These are phyloP conservation scores for Rhizopus arrhizus DNA, from an alignment of 371 early-diverging fungal genomes.

Conservation along the genomic window DNA sequence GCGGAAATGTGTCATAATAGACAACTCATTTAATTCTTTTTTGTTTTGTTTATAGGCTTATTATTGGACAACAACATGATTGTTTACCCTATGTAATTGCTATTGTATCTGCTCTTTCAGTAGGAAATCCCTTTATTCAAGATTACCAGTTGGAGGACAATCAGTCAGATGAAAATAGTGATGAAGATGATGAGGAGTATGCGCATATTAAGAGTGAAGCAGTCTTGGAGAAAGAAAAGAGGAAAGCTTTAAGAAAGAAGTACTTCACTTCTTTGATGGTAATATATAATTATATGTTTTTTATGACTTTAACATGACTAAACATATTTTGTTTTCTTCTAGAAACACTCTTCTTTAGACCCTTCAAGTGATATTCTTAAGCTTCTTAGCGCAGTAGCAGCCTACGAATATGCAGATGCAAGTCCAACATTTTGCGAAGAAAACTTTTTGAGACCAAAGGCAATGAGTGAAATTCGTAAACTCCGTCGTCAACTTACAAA, in stretches of 20 bases:
- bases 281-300: constrained; percentile 3
- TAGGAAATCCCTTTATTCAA: constrained; percentile 89
- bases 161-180: constrained; percentile 46
- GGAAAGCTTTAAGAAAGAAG: constrained; percentile 49
- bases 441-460: constrained; percentile 86
- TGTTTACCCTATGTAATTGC: constrained; percentile 88
- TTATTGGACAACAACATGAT: constrained; percentile 80
- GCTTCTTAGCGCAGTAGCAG: constrained; percentile 84
- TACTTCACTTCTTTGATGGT: constrained; percentile 56
- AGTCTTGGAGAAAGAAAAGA: constrained; percentile 53
- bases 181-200: constrained; percentile 48
- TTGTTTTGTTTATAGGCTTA: constrained; percentile 57
- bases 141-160: constrained; percentile 62
- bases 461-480: constrained; percentile 91
- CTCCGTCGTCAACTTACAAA: constrained; percentile 85
- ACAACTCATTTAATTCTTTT: neutral
- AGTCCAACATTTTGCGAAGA: constrained; percentile 72
- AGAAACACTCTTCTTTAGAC: constrained; percentile 69
- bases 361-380: constrained; percentile 85
- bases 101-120: constrained; percentile 87
- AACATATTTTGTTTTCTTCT: constrained; percentile 7
- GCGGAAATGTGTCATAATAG: neutral
- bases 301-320: no score
- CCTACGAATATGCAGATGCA: constrained; percentile 83
- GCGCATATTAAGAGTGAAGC: constrained; percentile 47